Conservation (phyloP, 1,284 basidiomycete species). For the Sparassis latifolia region DNA sequence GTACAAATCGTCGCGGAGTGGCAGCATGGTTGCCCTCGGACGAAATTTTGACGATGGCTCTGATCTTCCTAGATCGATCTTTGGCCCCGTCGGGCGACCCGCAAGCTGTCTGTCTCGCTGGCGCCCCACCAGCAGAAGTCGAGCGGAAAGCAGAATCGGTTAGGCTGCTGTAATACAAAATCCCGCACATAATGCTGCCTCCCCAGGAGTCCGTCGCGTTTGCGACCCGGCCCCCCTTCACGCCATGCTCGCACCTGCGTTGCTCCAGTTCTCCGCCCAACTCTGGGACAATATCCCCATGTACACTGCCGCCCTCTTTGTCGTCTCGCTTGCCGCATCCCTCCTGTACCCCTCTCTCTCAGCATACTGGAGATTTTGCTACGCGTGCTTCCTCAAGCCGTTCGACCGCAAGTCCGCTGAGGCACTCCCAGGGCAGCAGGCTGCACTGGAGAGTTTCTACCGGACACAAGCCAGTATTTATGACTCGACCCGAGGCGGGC, state of each 20-base stretch:
- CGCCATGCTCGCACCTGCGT: too few species aligned
- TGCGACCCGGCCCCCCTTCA: too few species aligned
- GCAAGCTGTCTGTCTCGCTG: too few species aligned
- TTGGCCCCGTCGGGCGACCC: too few species aligned
- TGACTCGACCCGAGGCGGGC: slow-evolving; percentile 11
- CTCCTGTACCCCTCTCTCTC: slow-evolving; percentile 5
- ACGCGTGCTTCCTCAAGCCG: slow-evolving; percentile 17
- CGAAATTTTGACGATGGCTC: too few species aligned
- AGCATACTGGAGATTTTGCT: slow-evolving; percentile 14
- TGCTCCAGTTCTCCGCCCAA: neutral
- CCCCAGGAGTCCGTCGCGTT: too few species aligned
- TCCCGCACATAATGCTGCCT: too few species aligned
- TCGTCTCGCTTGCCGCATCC: neutral
- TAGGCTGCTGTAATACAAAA: neutral
- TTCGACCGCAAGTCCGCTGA: slow-evolving; percentile 9
- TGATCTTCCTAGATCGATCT: too few species aligned
- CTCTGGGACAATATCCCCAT: neutral
- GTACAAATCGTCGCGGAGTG: too few species aligned
- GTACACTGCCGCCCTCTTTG: neutral
- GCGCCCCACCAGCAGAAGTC: neutral
- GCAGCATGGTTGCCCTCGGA: too few species aligned
- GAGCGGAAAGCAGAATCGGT: neutral
- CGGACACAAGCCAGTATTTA: slow-evolving; percentile 15
- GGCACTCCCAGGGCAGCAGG: slow-evolving; percentile 12
- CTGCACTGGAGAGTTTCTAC: slow-evolving; percentile 16